Base-by-base conservation (phyloP, 768 basidiomycete species). In the Leucosporidium scottii region DNA sequence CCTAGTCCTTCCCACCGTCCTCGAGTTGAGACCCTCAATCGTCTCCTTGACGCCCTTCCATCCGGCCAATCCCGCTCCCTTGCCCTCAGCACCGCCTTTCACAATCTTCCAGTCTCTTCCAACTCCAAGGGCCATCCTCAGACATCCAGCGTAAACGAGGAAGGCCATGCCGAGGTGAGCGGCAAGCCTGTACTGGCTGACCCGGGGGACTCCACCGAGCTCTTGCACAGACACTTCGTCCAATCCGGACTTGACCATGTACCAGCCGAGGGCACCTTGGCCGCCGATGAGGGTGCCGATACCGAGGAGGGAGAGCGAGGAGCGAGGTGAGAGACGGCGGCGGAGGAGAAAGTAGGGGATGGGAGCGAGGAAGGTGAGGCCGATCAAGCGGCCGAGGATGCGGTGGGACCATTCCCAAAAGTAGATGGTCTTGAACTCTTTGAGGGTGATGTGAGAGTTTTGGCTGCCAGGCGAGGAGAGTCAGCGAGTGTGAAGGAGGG, bases 381-480 rank as follows among this genome's bases (percentile, higher is more conserved):
- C 90, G 70, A 91, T 86, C 71, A 92, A 77, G 65, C 96, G 90
- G 13, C 96, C 96, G 61, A 97, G 85, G 62, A 94, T 80, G 53
- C 96, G 89, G 79, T 99, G 96, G 8, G 85, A 85, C 91, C 93
- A 99, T 83, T 99, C 96, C 94, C 93, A 93, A 80, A 88, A 89
- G 79, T 93, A 99, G 67, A 99, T 98, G 68, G 84, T 84, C 79
- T 99, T 98, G 82, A 99, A 99, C 75, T 97, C 89, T 34, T 86
- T 82, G 64, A 98, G 79, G 36, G 86, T 85, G 64, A 96, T 93
- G 15, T 87, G 85, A 67, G 90, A 87, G 78, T 99, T 99, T 69
- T 93, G 80, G 75, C 93, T 97, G 75, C 3, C n/a, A n/a, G n/a
- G 31, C 28, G 51, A 31, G 1, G 10, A 17, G 25, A 28, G 57